Percentiles rank a stretch among this genome's conserved stretches.
Conservation (phyloP, 2,329 filamentous ascomycete species). For the Alternaria sp. region DNA sequence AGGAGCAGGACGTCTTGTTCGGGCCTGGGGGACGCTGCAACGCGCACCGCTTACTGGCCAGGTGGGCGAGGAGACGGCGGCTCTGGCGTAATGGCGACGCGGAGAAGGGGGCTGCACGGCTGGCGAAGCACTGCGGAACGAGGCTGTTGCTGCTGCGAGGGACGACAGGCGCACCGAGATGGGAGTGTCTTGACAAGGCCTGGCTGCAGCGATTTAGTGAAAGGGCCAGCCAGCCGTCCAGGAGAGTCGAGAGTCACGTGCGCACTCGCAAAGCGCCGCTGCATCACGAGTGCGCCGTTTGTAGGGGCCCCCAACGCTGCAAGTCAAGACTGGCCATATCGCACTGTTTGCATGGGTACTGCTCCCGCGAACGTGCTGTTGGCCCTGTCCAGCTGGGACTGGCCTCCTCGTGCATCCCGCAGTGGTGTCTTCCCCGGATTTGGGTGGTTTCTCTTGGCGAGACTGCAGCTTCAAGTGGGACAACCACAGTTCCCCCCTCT, state of each 20-base stretch:
- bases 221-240: conserved; percentile 10
- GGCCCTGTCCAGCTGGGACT: background rate
- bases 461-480: conserved; percentile 23
- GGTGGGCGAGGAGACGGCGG: conserved; percentile 24
- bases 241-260: conserved; percentile 31
- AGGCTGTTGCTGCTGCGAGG: conserved; percentile 6
- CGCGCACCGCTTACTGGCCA: conserved; percentile 43
- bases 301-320: background rate
- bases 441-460: conserved; percentile 17
- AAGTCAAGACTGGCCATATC: background rate
- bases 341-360: background rate
- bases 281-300: background rate
- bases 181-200: conserved; percentile 2
- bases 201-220: conserved; percentile 16
- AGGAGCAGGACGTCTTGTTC: conserved; percentile 37
- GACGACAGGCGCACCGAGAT: conserved; percentile 1
- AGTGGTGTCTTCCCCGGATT: conserved; percentile 21
- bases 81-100: conserved; percentile 36
- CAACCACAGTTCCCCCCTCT: conserved; percentile 25
- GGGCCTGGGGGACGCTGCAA: conserved; percentile 39
- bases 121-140: conserved; percentile 9
- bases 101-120: conserved; percentile 13
- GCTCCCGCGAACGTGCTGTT: background rate
- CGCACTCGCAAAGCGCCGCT: conserved; percentile 8
- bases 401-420: conserved; percentile 21